Evolutionary conservation across 2,329 filamentous ascomycete genomes (phyloP), one percentile per base, ranked within the genome.

Genomic region (Cercospora brassicicola): DNA sequence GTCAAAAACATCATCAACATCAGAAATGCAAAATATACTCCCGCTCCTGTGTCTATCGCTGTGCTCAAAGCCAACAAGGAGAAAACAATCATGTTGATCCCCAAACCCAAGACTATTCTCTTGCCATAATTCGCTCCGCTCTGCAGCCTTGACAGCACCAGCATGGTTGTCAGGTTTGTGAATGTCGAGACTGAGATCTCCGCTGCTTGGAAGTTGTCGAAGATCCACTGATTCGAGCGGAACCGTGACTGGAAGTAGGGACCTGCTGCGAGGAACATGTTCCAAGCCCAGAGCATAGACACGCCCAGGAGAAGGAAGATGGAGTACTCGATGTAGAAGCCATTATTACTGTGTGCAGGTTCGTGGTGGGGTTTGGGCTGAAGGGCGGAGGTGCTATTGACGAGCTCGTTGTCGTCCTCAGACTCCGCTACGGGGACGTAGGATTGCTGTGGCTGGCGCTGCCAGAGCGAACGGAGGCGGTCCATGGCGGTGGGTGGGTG

Each of bases 261-360:
- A 1, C 93, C 92, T 8, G 94, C 93, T 56, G 95, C 94, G 73
- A 98, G 88, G 80, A 98, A 97, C 94, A 97, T 97, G 83, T 98
- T 98, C 94, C 94, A 98, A 65, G 94, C 93, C 94, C 94, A 98
- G 55, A 98, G 85, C 95, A 98, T 98, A 62, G 94, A 92, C 66
- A 97, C 85, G 61, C 95, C 95, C 28, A 98, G 84, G 61, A 97
- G 82, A 65, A 91, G 84, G 80, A 98, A 98, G 77, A 97, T 90
- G 74, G 81, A 83, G 81, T 98, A 99, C 78, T 96, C 92, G 39
- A 92, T 77, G 89, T 91, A 93, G 70, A 93, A 96, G 82, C 55
- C 53, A 57, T 66, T 33, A 13, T 39, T 26, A 36, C 20, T 56
- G n/a, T 53, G 48, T 57, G 28, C 45, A 61, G 51, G 23, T 23